Conservation (phyloP, 768 basidiomycete species). For the Sistotremastrum niveocremeum region DNA sequence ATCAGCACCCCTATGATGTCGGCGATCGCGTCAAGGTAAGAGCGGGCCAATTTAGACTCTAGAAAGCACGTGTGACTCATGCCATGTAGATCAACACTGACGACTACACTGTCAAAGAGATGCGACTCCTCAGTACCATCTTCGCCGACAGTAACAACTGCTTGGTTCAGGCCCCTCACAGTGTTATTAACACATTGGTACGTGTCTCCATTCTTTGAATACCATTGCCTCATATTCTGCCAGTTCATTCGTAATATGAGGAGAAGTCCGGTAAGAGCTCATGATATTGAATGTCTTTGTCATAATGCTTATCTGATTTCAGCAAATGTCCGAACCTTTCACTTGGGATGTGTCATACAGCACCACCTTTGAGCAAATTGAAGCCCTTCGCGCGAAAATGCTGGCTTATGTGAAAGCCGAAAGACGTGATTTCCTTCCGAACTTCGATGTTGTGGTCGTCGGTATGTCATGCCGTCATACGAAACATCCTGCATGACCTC, state of each 20-base stretch:
- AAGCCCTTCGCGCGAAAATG: conserved; percentile 67
- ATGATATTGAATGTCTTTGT: not conserved
- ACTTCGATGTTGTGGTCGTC: conserved; percentile 59
- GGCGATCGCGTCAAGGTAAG: conserved; percentile 52
- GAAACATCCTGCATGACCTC: not conserved
- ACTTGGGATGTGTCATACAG: conserved; percentile 66
- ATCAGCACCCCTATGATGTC: conserved; percentile 60
- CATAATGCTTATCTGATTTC: conserved; percentile 4
- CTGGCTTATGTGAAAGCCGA: conserved; percentile 58
- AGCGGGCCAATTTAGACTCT: not conserved
- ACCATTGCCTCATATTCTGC: not conserved
- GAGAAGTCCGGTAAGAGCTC: conserved; percentile 41
- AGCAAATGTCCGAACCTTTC: conserved; percentile 66
- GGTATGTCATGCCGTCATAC: conserved; percentile 23
- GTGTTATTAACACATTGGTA: conserved; percentile 41
- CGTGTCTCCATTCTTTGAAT: conserved; percentile 4
- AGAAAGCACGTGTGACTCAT: conserved; percentile 2
- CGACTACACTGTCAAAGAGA: conserved; percentile 75
- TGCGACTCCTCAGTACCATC: conserved; percentile 67
- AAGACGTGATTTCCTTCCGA: conserved; percentile 59
- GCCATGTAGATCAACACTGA: conserved; percentile 16
- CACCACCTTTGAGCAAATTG: conserved; percentile 73
- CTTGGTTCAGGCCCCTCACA: conserved; percentile 62
- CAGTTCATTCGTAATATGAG: conserved; percentile 63
- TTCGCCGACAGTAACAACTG: conserved; percentile 48